phyloP scores from a whole-genome alignment of 2,329 filamentous ascomycete species.

The Keithomyces neogunnii region DNA sequence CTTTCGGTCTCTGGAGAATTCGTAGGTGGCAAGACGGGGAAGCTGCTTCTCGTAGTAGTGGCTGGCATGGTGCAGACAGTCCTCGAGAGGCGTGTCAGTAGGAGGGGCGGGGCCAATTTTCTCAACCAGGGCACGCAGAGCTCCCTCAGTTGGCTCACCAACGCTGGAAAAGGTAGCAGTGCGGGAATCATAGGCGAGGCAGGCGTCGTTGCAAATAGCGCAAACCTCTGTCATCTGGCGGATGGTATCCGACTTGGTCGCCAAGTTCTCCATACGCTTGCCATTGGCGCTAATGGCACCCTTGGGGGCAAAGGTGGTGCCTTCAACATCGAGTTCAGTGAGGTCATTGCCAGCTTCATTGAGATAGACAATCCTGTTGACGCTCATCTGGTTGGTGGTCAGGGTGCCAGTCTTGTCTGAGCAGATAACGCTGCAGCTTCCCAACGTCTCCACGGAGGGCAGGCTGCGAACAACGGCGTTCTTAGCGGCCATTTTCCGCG shows the following conservation, averaged over 20 bases:
- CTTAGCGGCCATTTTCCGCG: constrained; percentile 97
- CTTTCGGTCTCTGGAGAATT: constrained; percentile 96
- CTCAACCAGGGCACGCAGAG: constrained; percentile 81
- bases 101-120: constrained; percentile 82
- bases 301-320: constrained; percentile 82
- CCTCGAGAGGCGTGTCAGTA: constrained; percentile 38
- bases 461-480: constrained; percentile 95
- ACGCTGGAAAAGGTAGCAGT: constrained; percentile 69
- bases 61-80: constrained; percentile 74
- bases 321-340: constrained; percentile 82
- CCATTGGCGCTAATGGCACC: constrained; percentile 65
- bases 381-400: constrained; percentile 99
- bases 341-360: constrained; percentile 63
- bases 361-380: constrained; percentile 84
- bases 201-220: constrained; percentile 81
- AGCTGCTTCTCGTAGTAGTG: constrained; percentile 72
- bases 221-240: constrained; percentile 66
- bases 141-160: constrained; percentile 92
- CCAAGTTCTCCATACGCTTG: constrained; percentile 58
- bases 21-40: constrained; percentile 75
- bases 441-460: constrained; percentile 93
- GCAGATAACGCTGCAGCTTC: constrained; percentile 98
- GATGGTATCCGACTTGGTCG: constrained; percentile 65
- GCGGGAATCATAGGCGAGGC: constrained; percentile 72
- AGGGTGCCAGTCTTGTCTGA: constrained; percentile 98